Evolutionary conservation across 306 rosid genomes (phyloP), one percentile per base, ranked within the genome.

Genomic region (Fragaria nilgerrensis): DNA sequence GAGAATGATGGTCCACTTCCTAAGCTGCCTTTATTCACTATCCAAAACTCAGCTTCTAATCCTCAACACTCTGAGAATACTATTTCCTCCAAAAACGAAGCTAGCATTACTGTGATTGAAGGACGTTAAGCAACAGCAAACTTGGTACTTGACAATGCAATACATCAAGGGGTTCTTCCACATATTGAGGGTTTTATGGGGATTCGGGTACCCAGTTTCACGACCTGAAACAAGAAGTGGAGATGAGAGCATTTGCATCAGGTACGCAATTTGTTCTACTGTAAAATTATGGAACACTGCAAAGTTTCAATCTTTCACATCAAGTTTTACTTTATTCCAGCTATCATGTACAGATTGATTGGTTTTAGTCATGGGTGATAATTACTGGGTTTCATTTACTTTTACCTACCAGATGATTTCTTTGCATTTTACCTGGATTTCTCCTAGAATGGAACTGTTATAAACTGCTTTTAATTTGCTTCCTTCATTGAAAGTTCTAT

Each of bases 1-100:
- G 96, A 84, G 92, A 90, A 80, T 22, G 75, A 70, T 76, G 94
- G 90, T 71, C 93, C 89, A 5, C 49, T 66, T 48, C 94, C 97
- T 77, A 91, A 85, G 45, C 75, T 77, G 73, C 82, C 80, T 25
- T 0, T 47, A 2, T 80, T 80, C 55, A 15, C 25, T 12, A 66
- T 66, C n/a, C 74, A 74, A 22, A 74, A 32, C 59, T 59, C 65
- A 59, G 16, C 6, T 22, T 9, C 13, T 76, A 25, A 76, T 49
- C 65, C 34, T 50, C 37, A 39, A 39, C 56, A 50, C 17, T 68
- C 29, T 29, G 72, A 77, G 2, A 92, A 88, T 53, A 84, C 83
- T 68, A 37, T 82, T 59, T 86, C 86, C 75, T 72, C 90, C 34
- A 88, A 85, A 72, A 90, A 87, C 72, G 62, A 61, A 71, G 82